Percentiles rank a stretch among this genome's conserved stretches.
These are phyloP conservation scores for Cytospora leucostoma DNA, from an alignment of 2,329 filamentous ascomycete genomes.

Conservation along the genomic window DNA sequence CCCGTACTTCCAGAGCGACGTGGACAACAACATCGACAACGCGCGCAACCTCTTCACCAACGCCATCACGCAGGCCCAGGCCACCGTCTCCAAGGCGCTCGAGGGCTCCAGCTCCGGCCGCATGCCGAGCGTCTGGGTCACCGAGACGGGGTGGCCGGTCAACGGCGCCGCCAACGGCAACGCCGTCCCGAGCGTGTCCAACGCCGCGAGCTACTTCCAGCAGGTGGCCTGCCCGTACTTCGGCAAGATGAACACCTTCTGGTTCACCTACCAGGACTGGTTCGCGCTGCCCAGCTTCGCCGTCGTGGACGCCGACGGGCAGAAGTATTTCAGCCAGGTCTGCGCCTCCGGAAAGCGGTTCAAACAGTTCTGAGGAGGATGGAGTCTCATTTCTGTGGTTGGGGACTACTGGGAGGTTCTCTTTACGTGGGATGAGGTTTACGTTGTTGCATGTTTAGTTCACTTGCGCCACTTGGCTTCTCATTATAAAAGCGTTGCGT, in stretches of 20 bases:
- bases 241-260: conserved; percentile 67
- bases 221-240: conserved; percentile 71
- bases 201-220: conserved; percentile 80
- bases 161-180: conserved; percentile 63
- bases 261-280: conserved; percentile 56
- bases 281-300: conserved; percentile 14
- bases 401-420: background rate
- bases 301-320: conserved; percentile 8
- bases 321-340: conserved; percentile 13
- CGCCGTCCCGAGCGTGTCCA: conserved; percentile 63
- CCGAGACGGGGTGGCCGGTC: conserved; percentile 86
- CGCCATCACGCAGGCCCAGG: conserved; percentile 50
- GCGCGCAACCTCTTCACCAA: conserved; percentile 69
- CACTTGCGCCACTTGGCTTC: background rate
- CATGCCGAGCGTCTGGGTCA: conserved; percentile 75
- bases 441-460: background rate
- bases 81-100: conserved; percentile 55
- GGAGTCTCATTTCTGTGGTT: background rate
- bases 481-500: background rate
- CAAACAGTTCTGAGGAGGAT: background rate
- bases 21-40: conserved; percentile 64
- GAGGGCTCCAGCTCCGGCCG: conserved; percentile 40
- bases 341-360: background rate
- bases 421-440: background rate
- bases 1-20: conserved; percentile 76